These are phyloP conservation scores for Calonectria pseudoturangicola DNA, from an alignment of 2,329 filamentous ascomycete genomes.

Conservation along the genomic window DNA sequence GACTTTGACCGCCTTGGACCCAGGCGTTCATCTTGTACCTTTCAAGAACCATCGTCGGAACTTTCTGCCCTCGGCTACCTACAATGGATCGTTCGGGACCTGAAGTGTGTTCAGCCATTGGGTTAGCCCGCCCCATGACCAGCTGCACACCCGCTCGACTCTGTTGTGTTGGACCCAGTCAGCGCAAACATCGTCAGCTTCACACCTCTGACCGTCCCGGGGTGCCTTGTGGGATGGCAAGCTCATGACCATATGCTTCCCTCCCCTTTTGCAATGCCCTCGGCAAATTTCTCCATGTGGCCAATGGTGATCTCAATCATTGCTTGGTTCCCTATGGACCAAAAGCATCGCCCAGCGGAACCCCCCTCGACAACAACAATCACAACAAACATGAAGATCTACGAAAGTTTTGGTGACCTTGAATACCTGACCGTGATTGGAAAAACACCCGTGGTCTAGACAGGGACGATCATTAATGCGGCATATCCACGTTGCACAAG, in stretches of 20 bases:
- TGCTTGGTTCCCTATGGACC: not conserved
- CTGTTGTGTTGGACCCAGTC: constrained; percentile 5
- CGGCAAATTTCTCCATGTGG: not conserved
- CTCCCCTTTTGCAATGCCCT: not conserved
- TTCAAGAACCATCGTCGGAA: not conserved
- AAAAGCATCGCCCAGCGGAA: not conserved
- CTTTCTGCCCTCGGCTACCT: not conserved
- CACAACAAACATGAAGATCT: not conserved
- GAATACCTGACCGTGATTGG: not conserved
- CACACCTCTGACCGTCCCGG: not conserved
- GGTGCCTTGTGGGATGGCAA: not conserved
- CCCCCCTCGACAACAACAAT: not conserved
- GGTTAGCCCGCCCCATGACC: not conserved
- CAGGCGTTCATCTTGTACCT: not conserved
- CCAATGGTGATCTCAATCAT: not conserved
- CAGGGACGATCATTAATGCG: not conserved
- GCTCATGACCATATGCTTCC: not conserved
- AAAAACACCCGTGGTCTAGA: not conserved
- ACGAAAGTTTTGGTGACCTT: not conserved
- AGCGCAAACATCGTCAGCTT: not conserved
- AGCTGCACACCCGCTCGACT: not conserved
- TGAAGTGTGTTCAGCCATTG: not conserved
- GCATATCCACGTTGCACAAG: constrained; percentile 7
- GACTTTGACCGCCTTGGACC: not conserved
- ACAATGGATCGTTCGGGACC: not conserved